Evolutionary conservation across 306 rosid genomes (phyloP), one percentile per base, ranked within the genome.

Genomic region (Cicer arietinum): DNA sequence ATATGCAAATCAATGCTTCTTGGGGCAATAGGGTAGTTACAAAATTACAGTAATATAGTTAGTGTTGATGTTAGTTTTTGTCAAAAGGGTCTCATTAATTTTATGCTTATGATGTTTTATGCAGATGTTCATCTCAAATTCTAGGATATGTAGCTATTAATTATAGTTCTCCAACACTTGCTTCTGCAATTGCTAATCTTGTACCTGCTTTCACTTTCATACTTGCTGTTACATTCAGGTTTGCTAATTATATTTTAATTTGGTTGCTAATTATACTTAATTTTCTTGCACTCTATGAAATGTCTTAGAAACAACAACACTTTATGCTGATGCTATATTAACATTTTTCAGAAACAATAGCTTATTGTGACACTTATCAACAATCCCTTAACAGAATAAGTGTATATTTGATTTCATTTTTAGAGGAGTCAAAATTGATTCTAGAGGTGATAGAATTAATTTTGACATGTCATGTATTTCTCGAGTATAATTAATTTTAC

Each of bases 191-290:
- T 67, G 85, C 88, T 79, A 91, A 90, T 76, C 77, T 94, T 20
- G 91, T 91, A 71, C 96, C 98, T 71, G 96, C 97, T 76, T 90
- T 91, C 85, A 90, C 97, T 69, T 91, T 94, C 89, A 77, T 91
- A 16, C 86, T 94, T 40, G 97, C 98, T 75, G 61, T 94, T 52
- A 20, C 90, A 68, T 91, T 86, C 88, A 91, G 98, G 97, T 94
- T 58, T 47, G 77, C 48, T 12, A 22, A 7, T 71, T 20, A 13
- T 8, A 47, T 6, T 56, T 3, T 1, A 56, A 18, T 54, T 9
- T 17, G 37, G 3, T 6, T 14, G 59, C 11, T 10, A 46, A 46
- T 10, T 46, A 13, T 7, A 6, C 5, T n/a, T 50, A n/a, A 17
- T 50, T n/a, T 14, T 6, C 56, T 50, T 50, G 56, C 56, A n/a